Evolutionary conservation across 1,284 basidiomycete genomes (phyloP), one percentile per base, ranked within the genome.

Genomic region (Earliella scabrosa): DNA sequence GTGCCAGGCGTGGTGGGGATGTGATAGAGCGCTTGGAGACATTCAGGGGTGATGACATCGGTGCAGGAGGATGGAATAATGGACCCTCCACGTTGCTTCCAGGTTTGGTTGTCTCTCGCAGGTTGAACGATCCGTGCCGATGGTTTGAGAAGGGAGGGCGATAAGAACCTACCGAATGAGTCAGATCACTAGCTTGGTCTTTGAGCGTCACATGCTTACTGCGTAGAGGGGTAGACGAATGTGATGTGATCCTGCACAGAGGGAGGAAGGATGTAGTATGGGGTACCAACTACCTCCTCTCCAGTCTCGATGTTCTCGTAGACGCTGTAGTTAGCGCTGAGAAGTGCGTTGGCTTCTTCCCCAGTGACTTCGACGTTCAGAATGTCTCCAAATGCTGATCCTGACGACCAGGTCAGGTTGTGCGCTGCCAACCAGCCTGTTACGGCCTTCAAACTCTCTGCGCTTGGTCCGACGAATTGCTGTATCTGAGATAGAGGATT

Each of bases 11-110:
- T 73, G 55, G 84, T 82, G 4, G 64, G 63, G 4, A 73, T 72
- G 9, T 80, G 81, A 66, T 87, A 87, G 29, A 86, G 58, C 5
- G 73, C 73, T 51, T 78, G 69, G 45, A 88, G 67, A 63, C 84
- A 87, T 2, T 77, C 66, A 10, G 83, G 83, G 0, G 83, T 85
- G 39, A 85, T 77, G 2, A 10, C 27, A 14, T 38, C 20, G 7
- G 55, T 27, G 41, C 63, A 64, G 18, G 55, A 58, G 21, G 60
- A n/a, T 26, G 61, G 20, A 35, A 48, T 13, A 59, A 10, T 45
- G 60, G 13, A 32, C 23, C 21, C 20, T 38, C 4, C 38, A 36
- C 21, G 10, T 26, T 13, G 45, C 29, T 9, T 27, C 18, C 31
- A 29, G 23, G 10, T 34, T 14, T 14, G 14, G 3, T 14, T 11